Evolutionary conservation across 768 basidiomycete species (phyloP).

Genomic region (Boletus barrowsii): DNA sequence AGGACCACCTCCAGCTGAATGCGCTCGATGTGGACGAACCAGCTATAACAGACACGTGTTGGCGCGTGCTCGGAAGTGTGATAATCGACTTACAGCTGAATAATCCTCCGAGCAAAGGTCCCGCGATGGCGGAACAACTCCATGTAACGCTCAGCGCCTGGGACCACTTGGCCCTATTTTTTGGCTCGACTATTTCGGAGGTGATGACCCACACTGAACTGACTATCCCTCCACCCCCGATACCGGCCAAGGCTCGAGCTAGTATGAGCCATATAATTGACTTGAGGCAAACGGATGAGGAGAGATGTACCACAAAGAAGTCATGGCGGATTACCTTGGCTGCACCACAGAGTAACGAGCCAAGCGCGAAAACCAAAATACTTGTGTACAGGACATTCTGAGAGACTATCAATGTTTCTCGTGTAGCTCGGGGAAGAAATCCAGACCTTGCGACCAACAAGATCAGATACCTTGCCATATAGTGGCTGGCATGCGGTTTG

Average conservation of each 20-base stretch:
- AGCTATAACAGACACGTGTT: constrained; percentile 26
- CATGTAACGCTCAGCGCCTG: constrained; percentile 83
- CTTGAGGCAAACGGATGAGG: constrained; percentile 25
- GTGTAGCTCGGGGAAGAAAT: constrained; percentile 2
- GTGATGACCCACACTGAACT: constrained; percentile 85
- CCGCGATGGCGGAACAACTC: constrained; percentile 82
- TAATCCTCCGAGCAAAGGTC: constrained; percentile 76
- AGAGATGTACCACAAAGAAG: constrained; percentile 13
- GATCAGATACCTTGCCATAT: constrained; percentile 77
- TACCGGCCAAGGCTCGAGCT: constrained; percentile 63
- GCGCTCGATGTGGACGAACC: constrained; percentile 17
- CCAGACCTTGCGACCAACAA: constrained; percentile 73
- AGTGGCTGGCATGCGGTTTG: constrained; percentile 84
- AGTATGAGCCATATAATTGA: constrained; percentile 61
- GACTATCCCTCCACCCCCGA: constrained; percentile 88
- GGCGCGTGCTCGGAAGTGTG: constrained; percentile 13
- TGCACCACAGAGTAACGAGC: constrained; percentile 76
- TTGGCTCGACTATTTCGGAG: constrained; percentile 74
- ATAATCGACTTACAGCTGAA: constrained; percentile 61
- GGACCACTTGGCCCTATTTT: constrained; percentile 75
- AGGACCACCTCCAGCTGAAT: constrained; percentile 81
- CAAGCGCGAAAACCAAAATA: constrained; percentile 70
- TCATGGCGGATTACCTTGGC: constrained; percentile 51
- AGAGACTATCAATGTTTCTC: constrained; percentile 1
- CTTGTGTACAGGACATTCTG: constrained; percentile 70